phyloP scores from a whole-genome alignment of 2,329 filamentous ascomycete species.

The Fusarium temperatum region DNA sequence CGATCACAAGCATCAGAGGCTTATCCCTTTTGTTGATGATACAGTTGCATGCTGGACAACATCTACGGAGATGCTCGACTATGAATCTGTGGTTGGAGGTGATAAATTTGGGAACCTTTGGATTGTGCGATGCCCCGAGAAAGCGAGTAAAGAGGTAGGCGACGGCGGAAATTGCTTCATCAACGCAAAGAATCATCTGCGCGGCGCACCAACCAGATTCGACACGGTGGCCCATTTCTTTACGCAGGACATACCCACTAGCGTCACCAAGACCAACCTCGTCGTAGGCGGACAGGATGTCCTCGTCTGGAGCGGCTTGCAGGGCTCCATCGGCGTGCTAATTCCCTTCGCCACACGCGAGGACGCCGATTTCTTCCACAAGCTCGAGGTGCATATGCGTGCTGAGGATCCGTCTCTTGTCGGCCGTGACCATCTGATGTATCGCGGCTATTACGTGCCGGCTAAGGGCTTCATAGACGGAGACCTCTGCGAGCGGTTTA shows the following conservation, averaged over 20 bases:
- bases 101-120: conserved; percentile 99
- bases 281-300: conserved; percentile 92
- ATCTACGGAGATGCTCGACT: conserved; percentile 92
- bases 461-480: conserved; percentile 97
- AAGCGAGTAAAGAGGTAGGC: conserved; percentile 73
- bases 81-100: conserved; percentile 91
- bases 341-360: conserved; percentile 91
- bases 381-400: conserved; percentile 86
- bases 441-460: conserved; percentile 92
- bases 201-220: conserved; percentile 74
- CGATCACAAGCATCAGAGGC: conserved; percentile 86
- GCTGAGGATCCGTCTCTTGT: conserved; percentile 86
- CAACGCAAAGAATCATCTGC: accelerated
- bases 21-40: conserved; percentile 95
- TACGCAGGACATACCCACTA: conserved; percentile 92
- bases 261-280: conserved; percentile 86
- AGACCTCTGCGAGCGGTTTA: conserved; percentile 92
- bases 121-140: conserved; percentile 86
- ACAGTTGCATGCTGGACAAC: conserved; percentile 90
- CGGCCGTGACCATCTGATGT: conserved; percentile 94
- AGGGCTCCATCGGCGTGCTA: conserved; percentile 92
- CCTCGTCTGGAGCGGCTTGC: conserved; percentile 92
- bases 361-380: conserved; percentile 97
- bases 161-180: accelerated
- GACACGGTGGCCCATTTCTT: conserved; percentile 91